Base-by-base conservation (phyloP, 768 basidiomycete genomes). In the Suillus clintonianus region DNA sequence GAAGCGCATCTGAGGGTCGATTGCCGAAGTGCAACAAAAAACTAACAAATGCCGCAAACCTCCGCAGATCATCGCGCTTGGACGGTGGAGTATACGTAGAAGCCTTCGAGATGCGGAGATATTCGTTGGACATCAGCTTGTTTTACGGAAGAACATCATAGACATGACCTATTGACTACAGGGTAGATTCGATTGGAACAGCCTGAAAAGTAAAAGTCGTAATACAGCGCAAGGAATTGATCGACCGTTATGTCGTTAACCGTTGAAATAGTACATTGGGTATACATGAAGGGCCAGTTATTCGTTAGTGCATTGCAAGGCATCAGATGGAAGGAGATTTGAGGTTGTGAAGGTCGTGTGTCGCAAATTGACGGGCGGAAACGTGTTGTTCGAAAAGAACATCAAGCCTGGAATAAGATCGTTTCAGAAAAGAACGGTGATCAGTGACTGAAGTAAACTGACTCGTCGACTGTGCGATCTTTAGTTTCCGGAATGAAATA, bases 341-440 rank as follows among this genome's bases (percentile, higher is more conserved):
- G 6, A 1, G 27, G 8, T 65, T 64, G 34, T 72, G 65, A 62
- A 74, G n/a, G 32, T 10, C n/a, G 11, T 71, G 58, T 17, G 51
- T 36, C 34, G 47, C 67, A 53, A 77, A 78, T 39, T 63, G 61
- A 57, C 73, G 71, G 42, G 76, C 74, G 15, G 72, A 59, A 11
- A 77, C 70, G 59, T 65, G 66, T 50, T 62, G 68, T 57, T 77
- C 75, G 56, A 71, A 77, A 62, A 77, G 64, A 22, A 73, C 39
- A 60, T 77, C 77, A 54, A 77, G 70, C 19, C 71, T 73, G 19
- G 1, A 43, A 27, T 10, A 42, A 39, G 14, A 61, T 48, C 34
- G 10, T 24, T 19, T 51, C n/a, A 41, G 34, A 24, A 11, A 22
- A 58, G 53, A 30, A 37, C 22, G 11, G 15, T 3, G 30, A 19